Evolutionary conservation across 2,329 filamentous ascomycete species (phyloP).

Genomic region (Salinomyces thailandicus): DNA sequence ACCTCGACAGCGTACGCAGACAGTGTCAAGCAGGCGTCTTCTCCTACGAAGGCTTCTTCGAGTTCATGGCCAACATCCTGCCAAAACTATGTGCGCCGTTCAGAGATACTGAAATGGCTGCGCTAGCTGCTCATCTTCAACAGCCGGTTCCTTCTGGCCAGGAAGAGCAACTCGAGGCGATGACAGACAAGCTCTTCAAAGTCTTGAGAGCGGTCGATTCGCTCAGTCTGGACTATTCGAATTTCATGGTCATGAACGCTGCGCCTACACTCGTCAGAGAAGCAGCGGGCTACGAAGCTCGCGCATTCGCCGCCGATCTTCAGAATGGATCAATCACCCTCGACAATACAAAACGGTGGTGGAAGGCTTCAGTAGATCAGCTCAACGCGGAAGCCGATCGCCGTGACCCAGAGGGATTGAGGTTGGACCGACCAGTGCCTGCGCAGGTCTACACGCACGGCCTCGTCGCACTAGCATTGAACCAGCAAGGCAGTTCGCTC

Average conservation of each 20-base stretch:
- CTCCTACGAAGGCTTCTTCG: constrained; percentile 71
- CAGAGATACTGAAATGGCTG: constrained; percentile 65
- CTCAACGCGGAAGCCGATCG: constrained; percentile 55
- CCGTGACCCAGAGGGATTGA: constrained; percentile 58
- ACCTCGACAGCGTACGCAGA: constrained; percentile 57
- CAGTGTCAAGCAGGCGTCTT: constrained; percentile 64
- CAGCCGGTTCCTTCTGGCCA: constrained; percentile 11
- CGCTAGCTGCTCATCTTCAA: constrained; percentile 48
- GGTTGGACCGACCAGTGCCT: constrained; percentile 53
- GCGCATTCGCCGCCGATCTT: constrained; percentile 56
- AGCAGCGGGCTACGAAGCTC: constrained; percentile 62
- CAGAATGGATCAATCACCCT: constrained; percentile 46
- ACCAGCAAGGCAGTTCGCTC: constrained; percentile 41
- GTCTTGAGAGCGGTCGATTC: constrained; percentile 66
- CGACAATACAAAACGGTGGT: constrained; percentile 52
- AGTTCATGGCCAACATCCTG: constrained; percentile 62
- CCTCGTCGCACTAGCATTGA: constrained; percentile 64
- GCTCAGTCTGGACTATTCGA: constrained; percentile 71
- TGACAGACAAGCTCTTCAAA: constrained; percentile 66
- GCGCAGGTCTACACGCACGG: constrained; percentile 67
- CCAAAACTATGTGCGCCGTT: constrained; percentile 73
- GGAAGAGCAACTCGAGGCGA: constrained; percentile 44
- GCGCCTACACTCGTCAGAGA: constrained; percentile 63
- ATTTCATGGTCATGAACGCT: constrained; percentile 64
- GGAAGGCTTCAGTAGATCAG: constrained; percentile 54